A percentile compares a stretch with the other conserved stretches of the same genome.
phyloP scores from a whole-genome alignment of 2,329 filamentous ascomycete species.

The Fusarium torreyae region DNA sequence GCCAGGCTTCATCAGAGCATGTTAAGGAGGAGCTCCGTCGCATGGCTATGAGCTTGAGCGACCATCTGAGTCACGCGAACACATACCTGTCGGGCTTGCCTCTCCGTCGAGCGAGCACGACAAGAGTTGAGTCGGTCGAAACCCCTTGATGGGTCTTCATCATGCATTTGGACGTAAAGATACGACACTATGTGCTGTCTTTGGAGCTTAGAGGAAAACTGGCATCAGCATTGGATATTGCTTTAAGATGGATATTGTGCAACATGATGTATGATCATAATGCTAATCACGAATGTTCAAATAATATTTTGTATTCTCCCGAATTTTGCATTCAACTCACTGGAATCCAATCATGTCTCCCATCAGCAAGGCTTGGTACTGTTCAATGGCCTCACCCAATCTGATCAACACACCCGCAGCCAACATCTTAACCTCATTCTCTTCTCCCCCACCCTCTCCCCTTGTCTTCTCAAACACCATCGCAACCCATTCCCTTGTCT shows the following conservation, averaged over 20 bases:
- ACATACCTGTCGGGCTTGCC: constrained; percentile 61
- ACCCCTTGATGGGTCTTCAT: constrained; percentile 23
- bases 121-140: constrained; percentile 50
- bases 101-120: constrained; percentile 54
- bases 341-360: constrained; percentile 72
- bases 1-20: constrained; percentile 65
- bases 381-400: constrained; percentile 85
- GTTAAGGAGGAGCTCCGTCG: constrained; percentile 67
- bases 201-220: not conserved
- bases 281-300: constrained; percentile 31
- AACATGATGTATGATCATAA: constrained; percentile 25
- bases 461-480: constrained; percentile 77
- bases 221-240: not conserved
- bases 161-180: not conserved
- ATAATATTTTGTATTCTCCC: not conserved
- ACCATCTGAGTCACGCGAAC: constrained; percentile 64
- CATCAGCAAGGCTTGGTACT: constrained; percentile 82
- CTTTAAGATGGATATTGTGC: constrained; percentile 8
- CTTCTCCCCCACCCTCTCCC: constrained; percentile 72
- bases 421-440: constrained; percentile 84
- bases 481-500: constrained; percentile 89
- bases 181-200: not conserved
- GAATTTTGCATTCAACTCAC: constrained; percentile 4
- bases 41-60: constrained; percentile 64
- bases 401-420: constrained; percentile 84